phyloP scores from a whole-genome alignment of 176 grass and related monocot species.

The Carex kokanica region DNA sequence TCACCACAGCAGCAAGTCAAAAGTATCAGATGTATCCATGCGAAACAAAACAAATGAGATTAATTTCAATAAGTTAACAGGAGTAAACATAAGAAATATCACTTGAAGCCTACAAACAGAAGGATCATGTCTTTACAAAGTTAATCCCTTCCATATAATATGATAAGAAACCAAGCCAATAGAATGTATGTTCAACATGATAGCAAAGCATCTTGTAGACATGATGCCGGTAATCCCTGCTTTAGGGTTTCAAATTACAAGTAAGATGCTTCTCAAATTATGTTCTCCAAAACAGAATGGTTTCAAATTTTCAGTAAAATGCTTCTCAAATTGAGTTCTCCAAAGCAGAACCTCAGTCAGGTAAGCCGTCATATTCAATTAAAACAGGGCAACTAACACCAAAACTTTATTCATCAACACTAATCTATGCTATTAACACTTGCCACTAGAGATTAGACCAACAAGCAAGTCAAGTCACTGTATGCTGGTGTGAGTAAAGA shows the following conservation, averaged over 20 bases:
- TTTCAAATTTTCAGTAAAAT: not conserved
- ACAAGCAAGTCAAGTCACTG: conserved; percentile 9
- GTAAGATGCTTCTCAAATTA: no score
- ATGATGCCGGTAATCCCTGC: not conserved
- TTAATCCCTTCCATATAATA: not conserved
- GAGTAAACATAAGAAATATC: not conserved
- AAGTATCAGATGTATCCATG: not conserved
- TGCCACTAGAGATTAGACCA: not conserved
- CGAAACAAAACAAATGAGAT: not conserved
- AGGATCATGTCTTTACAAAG: not conserved
- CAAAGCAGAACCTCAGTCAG: not conserved
- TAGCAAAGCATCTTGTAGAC: not conserved
- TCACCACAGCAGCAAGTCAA: not conserved
- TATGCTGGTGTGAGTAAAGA: not conserved
- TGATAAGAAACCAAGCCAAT: not conserved
- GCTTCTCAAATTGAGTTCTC: not conserved
- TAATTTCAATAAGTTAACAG: not conserved
- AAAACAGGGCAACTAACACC: not conserved
- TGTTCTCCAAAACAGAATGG: no score
- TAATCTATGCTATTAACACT: not conserved
- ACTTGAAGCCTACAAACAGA: not conserved
- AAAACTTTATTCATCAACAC: not conserved
- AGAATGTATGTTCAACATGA: not conserved
- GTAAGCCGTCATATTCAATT: not conserved
- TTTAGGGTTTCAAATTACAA: not conserved